Base-by-base conservation (phyloP, 2,329 filamentous ascomycete species). In the Ceratocystiopsis brevicomis region DNA sequence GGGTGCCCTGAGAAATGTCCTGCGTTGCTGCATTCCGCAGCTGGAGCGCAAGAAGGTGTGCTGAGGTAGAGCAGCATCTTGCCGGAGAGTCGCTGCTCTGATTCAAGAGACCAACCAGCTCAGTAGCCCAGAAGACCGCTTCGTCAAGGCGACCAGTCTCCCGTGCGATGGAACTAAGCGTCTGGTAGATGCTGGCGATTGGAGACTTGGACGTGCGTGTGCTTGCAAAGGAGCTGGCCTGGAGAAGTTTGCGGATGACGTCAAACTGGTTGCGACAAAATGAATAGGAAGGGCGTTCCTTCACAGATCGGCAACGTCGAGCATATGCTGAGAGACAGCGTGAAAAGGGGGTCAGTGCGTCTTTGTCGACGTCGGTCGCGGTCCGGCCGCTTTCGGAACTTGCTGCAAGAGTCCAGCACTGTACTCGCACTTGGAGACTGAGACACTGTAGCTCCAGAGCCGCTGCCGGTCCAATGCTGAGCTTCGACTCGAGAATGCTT, bases 401-500 rank as follows among this genome's bases (percentile, higher is more conserved):
- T 12, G 35, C 64, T 8, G 69, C 69, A 45, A 83, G 52, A 37
- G 59, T 63, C 79, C 80, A 85, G 69, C 75, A 82, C 37, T 64
- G 60, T n/a, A 77, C 57, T 30, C 78, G 69, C 9, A 69, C 62
- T 19, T 67, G 64, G 36, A 87, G 65, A 11, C 75, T 79, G 1
- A 81, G 56, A 1, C 66, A 60, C 51, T 86, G 81, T 1, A 85
- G 56, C 47, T 72, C 67, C 41, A 86, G 68, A 1, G 72, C 71
- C 2, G 63, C 57, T 18, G 66, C 60, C 1, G 81, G 76, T 2
- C 64, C 63, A 4, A 76, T 65, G 47, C 67, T 73, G 9, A 75
- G 56, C 21, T 67, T 64, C 10, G 64, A 58, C 46, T 78, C 70
- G 4, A 59, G 53, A 0, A 74, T 74, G 1, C 64, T 50, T 4